Conservation (phyloP, 2,329 filamentous ascomycete genomes). For the Beauveria pseudobassiana region DNA sequence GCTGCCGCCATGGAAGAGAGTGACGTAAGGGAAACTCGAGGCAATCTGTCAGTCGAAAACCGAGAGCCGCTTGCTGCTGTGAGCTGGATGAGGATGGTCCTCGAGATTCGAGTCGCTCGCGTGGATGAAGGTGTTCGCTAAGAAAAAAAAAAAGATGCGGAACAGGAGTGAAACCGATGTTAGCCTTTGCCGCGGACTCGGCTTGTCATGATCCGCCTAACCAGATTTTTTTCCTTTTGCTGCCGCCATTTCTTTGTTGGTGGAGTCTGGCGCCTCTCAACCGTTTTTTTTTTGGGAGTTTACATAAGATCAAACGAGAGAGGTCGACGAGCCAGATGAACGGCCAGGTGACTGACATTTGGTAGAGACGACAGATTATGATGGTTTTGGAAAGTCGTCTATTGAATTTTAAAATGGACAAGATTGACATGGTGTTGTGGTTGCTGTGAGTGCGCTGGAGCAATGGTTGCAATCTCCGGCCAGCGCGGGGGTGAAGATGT, state of each 20-base stretch:
- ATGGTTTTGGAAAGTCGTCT: too few species aligned
- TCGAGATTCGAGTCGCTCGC: not conserved
- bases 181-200: not conserved
- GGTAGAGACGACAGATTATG: too few species aligned
- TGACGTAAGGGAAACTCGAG: constrained; percentile 4
- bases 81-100: not conserved
- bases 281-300: not conserved
- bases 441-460: too few species aligned
- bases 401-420: too few species aligned
- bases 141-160: too few species aligned
- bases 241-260: not conserved
- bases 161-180: not conserved
- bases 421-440: too few species aligned
- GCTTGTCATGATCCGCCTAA: not conserved
- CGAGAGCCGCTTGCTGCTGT: not conserved
- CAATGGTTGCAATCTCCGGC: too few species aligned
- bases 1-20: constrained; percentile 2
- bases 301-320: not conserved
- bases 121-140: not conserved
- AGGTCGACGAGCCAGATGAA: not conserved
- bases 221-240: not conserved
- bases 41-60: not conserved
- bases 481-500: too few species aligned
- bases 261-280: not conserved
- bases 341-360: too few species aligned